A percentile compares a stretch with the other conserved stretches of the same genome.
phyloP scores from a whole-genome alignment of 2,329 filamentous ascomycete genomes.

The Diaporthe australafricana region DNA sequence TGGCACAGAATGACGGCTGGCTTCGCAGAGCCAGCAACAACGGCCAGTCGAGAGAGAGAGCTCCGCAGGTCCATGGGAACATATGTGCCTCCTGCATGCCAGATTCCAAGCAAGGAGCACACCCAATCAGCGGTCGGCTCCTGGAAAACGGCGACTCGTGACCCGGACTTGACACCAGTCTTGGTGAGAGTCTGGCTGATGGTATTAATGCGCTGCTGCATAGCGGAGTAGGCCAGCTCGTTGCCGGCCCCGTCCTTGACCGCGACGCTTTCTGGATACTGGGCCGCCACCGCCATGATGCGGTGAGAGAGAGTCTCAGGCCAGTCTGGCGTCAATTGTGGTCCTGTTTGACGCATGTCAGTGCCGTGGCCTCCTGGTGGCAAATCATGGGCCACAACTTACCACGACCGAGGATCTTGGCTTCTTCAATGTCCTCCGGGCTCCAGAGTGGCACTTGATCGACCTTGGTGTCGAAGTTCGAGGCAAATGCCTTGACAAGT shows the following conservation, averaged over 20 bases:
- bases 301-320: slow-evolving; percentile 49
- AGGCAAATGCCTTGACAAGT: slow-evolving; percentile 26
- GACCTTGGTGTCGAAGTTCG: slow-evolving; percentile 29
- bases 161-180: slow-evolving; percentile 29
- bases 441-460: slow-evolving; percentile 38
- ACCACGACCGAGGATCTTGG: slow-evolving; percentile 29
- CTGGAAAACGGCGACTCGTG: slow-evolving; percentile 53
- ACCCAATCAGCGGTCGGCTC: slow-evolving; percentile 50
- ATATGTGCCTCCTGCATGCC: slow-evolving; percentile 51
- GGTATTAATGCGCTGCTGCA: slow-evolving; percentile 47
- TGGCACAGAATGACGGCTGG: slow-evolving; percentile 43
- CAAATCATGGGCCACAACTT: slow-evolving; percentile 31
- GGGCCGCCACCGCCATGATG: slow-evolving; percentile 48
- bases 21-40: slow-evolving; percentile 45
- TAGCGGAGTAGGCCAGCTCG: slow-evolving; percentile 48
- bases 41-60: slow-evolving; percentile 45
- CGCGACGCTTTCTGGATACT: slow-evolving; percentile 37
- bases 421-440: slow-evolving; percentile 21
- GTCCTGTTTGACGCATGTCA: slow-evolving; percentile 17
- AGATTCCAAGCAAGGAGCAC: slow-evolving; percentile 54
- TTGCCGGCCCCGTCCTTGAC: slow-evolving; percentile 40
- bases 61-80: slow-evolving; percentile 54
- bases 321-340: slow-evolving; percentile 45
- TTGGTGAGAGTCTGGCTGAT: slow-evolving; percentile 48
- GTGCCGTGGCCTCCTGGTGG: not conserved